phyloP scores from a whole-genome alignment of 192 early-diverging fungal species.

The Entophlyctis luteolus region DNA sequence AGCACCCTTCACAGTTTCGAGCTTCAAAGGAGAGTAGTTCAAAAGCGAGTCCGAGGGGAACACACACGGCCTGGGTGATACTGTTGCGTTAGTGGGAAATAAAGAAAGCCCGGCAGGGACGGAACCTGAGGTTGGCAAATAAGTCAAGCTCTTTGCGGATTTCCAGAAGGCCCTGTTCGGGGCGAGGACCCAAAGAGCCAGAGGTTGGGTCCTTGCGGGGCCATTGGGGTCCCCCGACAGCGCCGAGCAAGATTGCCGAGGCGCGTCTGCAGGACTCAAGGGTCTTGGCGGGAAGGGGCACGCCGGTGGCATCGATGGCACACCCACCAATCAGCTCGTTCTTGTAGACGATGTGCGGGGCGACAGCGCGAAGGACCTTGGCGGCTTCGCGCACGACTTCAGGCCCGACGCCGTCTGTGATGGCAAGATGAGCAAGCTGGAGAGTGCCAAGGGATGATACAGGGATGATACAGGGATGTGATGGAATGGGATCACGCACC shows the following conservation, averaged over 20 bases:
- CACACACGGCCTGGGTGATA: conserved; percentile 66
- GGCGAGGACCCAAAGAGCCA: conserved; percentile 67
- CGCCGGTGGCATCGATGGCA: conserved; percentile 82
- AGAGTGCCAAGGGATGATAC: too few relatives aligned
- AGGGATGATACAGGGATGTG: not conserved
- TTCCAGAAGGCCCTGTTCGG: conserved; percentile 90
- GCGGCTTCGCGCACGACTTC: conserved; percentile 89
- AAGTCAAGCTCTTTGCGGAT: conserved; percentile 89
- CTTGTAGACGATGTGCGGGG: conserved; percentile 52
- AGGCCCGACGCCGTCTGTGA: conserved; percentile 85
- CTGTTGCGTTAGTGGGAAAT: not conserved
- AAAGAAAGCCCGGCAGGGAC: not conserved
- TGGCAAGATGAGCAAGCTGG: too few relatives aligned
- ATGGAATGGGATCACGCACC: not conserved
- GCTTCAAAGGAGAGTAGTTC: conserved; percentile 83
- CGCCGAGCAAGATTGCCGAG: conserved; percentile 91
- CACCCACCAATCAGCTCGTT: conserved; percentile 84
- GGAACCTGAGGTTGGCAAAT: conserved; percentile 80
- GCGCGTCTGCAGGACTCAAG: conserved; percentile 76
- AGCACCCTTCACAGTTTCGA: conserved; percentile 82
- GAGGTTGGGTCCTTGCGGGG: conserved; percentile 66
- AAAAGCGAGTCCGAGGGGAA: conserved; percentile 83
- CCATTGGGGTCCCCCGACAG: conserved; percentile 98
- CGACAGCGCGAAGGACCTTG: conserved; percentile 80
- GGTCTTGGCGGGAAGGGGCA: conserved; percentile 78